Conservation (phyloP, 176 grass and related monocot species). For the Oryza glumipatula region DNA sequence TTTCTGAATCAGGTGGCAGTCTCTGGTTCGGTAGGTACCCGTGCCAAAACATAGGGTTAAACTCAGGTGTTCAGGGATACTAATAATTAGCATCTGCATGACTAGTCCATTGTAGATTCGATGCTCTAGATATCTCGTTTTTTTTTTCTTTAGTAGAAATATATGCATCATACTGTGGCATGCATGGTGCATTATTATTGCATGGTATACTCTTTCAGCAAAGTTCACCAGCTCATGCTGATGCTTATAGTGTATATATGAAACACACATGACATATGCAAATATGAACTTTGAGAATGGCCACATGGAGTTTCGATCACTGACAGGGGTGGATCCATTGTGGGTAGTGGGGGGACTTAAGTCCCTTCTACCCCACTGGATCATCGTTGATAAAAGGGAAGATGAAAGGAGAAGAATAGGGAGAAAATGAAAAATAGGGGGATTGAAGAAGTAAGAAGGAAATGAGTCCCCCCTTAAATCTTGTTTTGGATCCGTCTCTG, state of each 20-base stretch:
- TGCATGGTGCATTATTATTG: slow-evolving; percentile 1
- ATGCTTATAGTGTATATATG: background rate
- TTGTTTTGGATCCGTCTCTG: too few species aligned
- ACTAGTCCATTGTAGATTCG: background rate
- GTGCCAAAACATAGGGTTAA: background rate
- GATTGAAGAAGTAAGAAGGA: too few species aligned
- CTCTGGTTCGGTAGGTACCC: background rate
- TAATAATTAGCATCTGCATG: background rate
- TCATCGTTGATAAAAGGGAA: too few species aligned
- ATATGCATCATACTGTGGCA: background rate
- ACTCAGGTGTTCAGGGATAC: background rate
- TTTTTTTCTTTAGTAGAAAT: background rate
- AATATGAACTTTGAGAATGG: background rate
- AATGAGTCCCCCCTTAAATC: too few species aligned
- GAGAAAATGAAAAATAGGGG: too few species aligned
- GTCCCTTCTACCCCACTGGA: too few species aligned
- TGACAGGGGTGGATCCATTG: too few species aligned
- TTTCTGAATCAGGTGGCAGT: background rate
- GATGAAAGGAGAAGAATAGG: too few species aligned
- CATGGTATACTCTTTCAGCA: slow-evolving; percentile 5
- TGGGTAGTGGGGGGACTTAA: too few species aligned
- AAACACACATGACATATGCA: background rate
- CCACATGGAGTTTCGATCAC: background rate
- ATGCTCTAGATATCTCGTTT: background rate
- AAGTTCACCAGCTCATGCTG: background rate